Evolutionary conservation across 257 asterid genomes (phyloP).

Genomic region (Rauvolfia tetraphylla): DNA sequence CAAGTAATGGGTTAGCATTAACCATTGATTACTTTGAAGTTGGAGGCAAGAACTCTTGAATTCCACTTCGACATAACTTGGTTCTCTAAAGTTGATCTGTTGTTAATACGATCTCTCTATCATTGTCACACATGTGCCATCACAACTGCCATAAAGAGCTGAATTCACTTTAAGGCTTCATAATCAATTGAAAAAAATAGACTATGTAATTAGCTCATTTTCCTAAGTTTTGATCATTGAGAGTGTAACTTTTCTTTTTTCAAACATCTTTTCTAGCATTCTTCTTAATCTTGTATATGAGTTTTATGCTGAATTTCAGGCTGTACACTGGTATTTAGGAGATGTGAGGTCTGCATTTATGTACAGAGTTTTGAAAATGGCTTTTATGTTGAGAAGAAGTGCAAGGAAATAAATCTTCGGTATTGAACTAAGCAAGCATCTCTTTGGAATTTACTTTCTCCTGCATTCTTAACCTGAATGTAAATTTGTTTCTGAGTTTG

Average conservation of each 20-base stretch:
- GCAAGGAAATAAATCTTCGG: not conserved
- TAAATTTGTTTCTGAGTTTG: not conserved
- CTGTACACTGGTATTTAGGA: not conserved
- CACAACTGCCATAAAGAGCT: not conserved
- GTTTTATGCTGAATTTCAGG: not conserved
- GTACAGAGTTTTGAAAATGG: not conserved
- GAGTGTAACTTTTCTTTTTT: not conserved
- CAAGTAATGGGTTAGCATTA: not conserved
- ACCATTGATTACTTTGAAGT: not conserved
- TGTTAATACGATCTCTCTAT: not conserved
- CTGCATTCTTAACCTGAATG: not conserved
- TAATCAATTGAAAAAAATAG: not conserved
- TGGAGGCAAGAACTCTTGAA: constrained; percentile 7
- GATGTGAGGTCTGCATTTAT: not conserved
- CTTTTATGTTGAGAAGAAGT: not conserved
- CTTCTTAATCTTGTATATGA: not conserved
- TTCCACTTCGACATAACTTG: not conserved
- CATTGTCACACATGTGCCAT: not conserved
- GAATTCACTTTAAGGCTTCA: not conserved
- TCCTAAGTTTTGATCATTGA: not conserved
- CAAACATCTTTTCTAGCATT: no score
- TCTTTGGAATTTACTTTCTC: not conserved
- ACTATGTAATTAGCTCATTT: not conserved
- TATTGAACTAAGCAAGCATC: not conserved
- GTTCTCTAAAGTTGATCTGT: not conserved